A percentile compares a stretch with the other conserved stretches of the same genome.
These are phyloP conservation scores for Closterium sp. DNA, from an alignment of 139 green algal genomes.

Conservation along the genomic window DNA sequence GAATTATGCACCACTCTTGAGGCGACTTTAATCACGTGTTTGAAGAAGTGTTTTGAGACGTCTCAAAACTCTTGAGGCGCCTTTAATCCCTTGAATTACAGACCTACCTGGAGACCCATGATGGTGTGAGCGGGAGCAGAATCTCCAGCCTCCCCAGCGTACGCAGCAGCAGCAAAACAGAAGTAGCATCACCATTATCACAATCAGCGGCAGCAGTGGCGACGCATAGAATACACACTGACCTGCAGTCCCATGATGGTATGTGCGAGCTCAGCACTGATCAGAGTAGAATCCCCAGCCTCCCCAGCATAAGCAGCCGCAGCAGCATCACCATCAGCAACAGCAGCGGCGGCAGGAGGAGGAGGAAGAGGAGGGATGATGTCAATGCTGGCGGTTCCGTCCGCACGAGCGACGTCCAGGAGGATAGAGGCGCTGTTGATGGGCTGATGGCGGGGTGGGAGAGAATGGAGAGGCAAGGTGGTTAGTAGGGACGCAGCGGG, in stretches of 20 bases:
- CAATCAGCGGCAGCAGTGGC: too few species aligned
- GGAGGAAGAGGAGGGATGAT: neutral
- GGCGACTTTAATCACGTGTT: too few species aligned
- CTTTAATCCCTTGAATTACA: too few species aligned
- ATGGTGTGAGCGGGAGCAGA: neutral
- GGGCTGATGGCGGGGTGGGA: neutral
- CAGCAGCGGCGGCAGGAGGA: neutral
- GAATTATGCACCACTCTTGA: too few species aligned
- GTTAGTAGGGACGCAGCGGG: too few species aligned
- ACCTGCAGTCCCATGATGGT: too few species aligned
- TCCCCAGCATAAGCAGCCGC: neutral
- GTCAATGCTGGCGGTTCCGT: neutral
- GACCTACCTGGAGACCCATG: neutral
- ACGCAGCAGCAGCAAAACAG: neutral
- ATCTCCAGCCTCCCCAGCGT: too few species aligned
- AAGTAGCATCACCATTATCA: neutral
- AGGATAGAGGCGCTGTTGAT: neutral
- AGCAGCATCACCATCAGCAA: neutral
- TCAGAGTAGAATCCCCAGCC: too few species aligned
- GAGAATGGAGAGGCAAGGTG: neutral
- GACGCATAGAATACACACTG: too few species aligned
- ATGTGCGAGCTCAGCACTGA: too few species aligned
- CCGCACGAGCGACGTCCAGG: neutral
- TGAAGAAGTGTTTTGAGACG: too few species aligned
- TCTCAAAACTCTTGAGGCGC: too few species aligned